Conservation (phyloP, 129 eudicot genomes). For the Rutidosis leptorrhynchoides region DNA sequence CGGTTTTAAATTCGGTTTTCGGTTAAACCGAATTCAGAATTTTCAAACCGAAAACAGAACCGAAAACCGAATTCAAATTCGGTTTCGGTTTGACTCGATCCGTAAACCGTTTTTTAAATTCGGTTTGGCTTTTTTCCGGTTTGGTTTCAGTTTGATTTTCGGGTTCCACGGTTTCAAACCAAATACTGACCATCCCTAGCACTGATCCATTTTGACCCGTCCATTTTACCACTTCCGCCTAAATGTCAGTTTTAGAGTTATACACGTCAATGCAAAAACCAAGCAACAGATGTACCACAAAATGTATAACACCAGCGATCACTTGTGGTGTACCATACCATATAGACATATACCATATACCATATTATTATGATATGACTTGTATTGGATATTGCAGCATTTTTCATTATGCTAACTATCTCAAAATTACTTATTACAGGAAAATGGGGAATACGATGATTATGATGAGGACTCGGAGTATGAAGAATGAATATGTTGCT, state of each 20-base stretch:
- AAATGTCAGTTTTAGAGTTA: background rate
- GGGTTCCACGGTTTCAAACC: too few relatives aligned
- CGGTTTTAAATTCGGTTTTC: too few relatives aligned
- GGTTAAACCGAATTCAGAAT: too few relatives aligned
- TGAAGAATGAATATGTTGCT: slow-evolving; percentile 32
- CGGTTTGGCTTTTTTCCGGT: too few relatives aligned
- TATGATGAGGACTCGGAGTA: slow-evolving; percentile 57
- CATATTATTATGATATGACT: background rate
- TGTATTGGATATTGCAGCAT: background rate
- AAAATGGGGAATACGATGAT: slow-evolving; percentile 53
- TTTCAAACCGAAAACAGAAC: too few relatives aligned
- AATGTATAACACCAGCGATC: background rate
- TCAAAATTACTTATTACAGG: slow-evolving; percentile 42
- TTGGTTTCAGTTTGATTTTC: too few relatives aligned
- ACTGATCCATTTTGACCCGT: background rate
- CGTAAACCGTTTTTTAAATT: too few relatives aligned
- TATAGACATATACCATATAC: too few relatives aligned
- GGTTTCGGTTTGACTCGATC: too few relatives aligned
- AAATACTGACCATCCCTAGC: too few relatives aligned
- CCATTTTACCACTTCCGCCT: background rate
- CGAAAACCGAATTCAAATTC: too few relatives aligned
- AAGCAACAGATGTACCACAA: background rate
- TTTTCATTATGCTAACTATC: background rate
- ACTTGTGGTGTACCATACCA: background rate
- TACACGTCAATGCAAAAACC: background rate